Evolutionary conservation across 768 basidiomycete genomes (phyloP), one percentile per base, ranked within the genome.

Genomic region (Dentipellis sp.): DNA sequence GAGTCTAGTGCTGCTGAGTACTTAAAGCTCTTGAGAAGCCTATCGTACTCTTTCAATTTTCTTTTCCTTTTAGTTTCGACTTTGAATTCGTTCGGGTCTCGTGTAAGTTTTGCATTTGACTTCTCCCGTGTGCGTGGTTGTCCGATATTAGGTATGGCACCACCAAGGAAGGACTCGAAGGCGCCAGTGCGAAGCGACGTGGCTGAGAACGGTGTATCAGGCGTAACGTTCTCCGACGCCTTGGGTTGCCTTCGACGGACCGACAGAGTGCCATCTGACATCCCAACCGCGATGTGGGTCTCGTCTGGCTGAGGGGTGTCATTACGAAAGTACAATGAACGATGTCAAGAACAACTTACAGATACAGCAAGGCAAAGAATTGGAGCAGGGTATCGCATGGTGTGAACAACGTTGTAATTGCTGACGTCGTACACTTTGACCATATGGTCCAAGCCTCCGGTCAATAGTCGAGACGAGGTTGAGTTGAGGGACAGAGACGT

Each of bases 261-360:
- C n/a, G 94, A 94, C n/a, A 99, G 77, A 1, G 95, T 97, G 2
- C 95, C 95, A 66, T 98, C 97, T 14, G 93, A 86, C 87, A 97
- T 91, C n/a, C 97, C 97, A 1, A 91, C 90, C 1, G 91, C 90
- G 40, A 99, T 87, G 65, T 98, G 97, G 0, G 93, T 94, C 63
- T 97, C 91, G 68, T 98, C 94, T 23, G 93, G 94, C 93, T 97
- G 63, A 16, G 49, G 6, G 50, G 23, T 62, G 46, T 66, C 62
- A 29, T 21, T 23, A 19, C 21, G 45, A 59, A 36, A 54, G 40
- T n/a, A 22, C 34, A 23, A 23, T 19, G 48, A 36, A 54, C 2
- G 53, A 11, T 35, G 38, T 19, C 53, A 29, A n/a, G 2, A 36
- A 23, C 39, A 6, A 75, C 86, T 64, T 70, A 95, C 94, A 57